These are phyloP conservation scores for Eutrema heterophyllum DNA, from an alignment of 345 rosid species.

Conservation along the genomic window DNA sequence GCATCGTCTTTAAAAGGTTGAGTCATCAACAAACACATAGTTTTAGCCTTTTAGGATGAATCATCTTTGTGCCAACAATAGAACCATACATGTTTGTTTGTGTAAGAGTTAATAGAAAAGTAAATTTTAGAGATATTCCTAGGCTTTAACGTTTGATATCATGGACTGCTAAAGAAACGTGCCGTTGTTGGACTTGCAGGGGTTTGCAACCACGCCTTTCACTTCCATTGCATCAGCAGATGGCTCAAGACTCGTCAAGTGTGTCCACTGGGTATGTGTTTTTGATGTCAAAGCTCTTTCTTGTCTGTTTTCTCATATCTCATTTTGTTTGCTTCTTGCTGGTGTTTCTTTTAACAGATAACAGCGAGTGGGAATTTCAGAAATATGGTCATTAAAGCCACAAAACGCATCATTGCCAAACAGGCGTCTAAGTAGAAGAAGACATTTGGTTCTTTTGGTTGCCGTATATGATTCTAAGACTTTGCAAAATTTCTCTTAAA, in stretches of 20 bases:
- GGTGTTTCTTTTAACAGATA: conserved; percentile 40
- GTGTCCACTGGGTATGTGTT: conserved; percentile 70
- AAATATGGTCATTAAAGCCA: conserved; percentile 69
- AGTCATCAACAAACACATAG: background rate
- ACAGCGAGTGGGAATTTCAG: conserved; percentile 93
- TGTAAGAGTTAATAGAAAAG: background rate
- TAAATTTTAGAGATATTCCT: background rate
- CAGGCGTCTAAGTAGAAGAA: background rate
- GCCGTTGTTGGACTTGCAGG: conserved; percentile 35
- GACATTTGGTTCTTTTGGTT: background rate
- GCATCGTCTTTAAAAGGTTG: background rate
- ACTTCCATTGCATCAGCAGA: conserved; percentile 94
- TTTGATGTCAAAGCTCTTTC: background rate
- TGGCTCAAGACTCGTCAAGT: conserved; percentile 98
- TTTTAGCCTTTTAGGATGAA: background rate
- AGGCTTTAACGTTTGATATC: background rate
- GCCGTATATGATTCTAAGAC: background rate
- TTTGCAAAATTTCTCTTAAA: background rate
- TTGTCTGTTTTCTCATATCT: background rate
- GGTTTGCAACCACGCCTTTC: conserved; percentile 92
- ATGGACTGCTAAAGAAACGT: background rate
- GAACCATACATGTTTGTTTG: background rate
- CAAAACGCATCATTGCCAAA: background rate
- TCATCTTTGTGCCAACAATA: background rate
- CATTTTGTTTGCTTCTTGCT: background rate